Evolutionary conservation across 495 filamentous ascomycete genomes (phyloP).

Genomic region (Extremus antarcticus): DNA sequence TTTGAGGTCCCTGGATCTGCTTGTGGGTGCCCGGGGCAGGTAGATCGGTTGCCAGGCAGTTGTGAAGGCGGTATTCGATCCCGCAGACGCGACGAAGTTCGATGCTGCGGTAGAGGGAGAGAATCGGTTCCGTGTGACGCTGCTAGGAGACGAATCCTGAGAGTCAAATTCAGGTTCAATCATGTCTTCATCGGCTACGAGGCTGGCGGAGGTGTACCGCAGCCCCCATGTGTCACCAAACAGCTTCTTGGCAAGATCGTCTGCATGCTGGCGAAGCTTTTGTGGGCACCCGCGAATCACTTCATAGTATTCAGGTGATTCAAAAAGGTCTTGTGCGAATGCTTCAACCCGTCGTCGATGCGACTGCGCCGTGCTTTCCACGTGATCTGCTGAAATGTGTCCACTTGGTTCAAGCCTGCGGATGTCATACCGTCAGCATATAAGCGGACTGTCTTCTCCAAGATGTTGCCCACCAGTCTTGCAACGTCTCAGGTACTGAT

Average conservation of each 20-base stretch:
- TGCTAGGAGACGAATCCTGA: no score
- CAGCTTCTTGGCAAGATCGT: background rate
- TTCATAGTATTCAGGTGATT: background rate
- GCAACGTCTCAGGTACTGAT: background rate
- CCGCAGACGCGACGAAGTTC: no score
- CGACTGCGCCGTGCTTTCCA: background rate
- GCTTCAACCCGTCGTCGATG: background rate
- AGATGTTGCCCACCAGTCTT: background rate
- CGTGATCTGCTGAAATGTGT: background rate
- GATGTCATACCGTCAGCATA: background rate
- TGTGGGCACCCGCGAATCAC: background rate
- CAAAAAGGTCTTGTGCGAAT: background rate
- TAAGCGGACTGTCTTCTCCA: background rate
- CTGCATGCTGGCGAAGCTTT: background rate
- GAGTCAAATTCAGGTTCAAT: no score
- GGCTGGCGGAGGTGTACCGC: background rate
- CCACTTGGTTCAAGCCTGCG: background rate
- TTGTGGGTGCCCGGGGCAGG: background rate
- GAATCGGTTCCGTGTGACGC: no score
- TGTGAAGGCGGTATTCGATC: no score
- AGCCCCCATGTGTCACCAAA: background rate
- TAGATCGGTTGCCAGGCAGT: no score
- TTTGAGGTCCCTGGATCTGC: background rate
- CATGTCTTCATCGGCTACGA: no score
- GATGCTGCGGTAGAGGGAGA: no score